Conservation (phyloP, 768 basidiomycete genomes). For the Phanerodontia chrysosporium region DNA sequence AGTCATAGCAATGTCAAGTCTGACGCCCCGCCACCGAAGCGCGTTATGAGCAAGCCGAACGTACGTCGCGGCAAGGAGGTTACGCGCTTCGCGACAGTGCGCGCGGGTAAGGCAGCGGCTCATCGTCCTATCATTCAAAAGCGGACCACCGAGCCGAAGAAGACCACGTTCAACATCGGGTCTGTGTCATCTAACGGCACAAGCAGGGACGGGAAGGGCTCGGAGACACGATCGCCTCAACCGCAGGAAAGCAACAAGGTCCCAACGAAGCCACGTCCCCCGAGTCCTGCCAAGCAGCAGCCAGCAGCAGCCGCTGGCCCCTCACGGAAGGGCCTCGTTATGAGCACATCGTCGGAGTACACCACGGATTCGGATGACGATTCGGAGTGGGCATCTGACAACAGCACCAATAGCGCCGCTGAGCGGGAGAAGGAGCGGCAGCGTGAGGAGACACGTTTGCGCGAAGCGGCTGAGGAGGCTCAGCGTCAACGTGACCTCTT, state of each 20-base stretch:
- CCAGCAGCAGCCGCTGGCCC: neutral
- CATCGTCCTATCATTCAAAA: slow-evolving; percentile 24
- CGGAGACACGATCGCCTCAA: neutral
- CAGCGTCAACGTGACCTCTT: slow-evolving; percentile 69
- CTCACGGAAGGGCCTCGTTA: slow-evolving; percentile 35
- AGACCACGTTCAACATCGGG: slow-evolving; percentile 51
- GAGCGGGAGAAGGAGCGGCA: slow-evolving; percentile 21
- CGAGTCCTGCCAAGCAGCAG: slow-evolving; percentile 10
- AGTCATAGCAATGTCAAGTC: slow-evolving; percentile 22
- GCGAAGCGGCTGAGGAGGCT: slow-evolving; percentile 57
- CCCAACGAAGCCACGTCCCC: slow-evolving; percentile 12
- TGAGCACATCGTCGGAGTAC: slow-evolving; percentile 47
- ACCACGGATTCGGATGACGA: slow-evolving; percentile 54
- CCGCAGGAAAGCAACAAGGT: slow-evolving; percentile 13
- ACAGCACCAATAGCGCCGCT: slow-evolving; percentile 21
- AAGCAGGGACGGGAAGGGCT: slow-evolving; percentile 1
- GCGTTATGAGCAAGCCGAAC: slow-evolving; percentile 19
- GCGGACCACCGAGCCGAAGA: slow-evolving; percentile 17
- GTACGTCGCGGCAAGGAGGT: slow-evolving; percentile 32
- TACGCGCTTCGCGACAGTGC: slow-evolving; percentile 15
- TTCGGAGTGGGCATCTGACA: slow-evolving; percentile 53
- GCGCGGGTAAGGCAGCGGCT: slow-evolving; percentile 19
- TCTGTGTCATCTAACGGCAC: slow-evolving; percentile 53
- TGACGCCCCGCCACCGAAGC: slow-evolving; percentile 16
- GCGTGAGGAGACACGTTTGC: slow-evolving; percentile 30